Percentiles rank a stretch among this genome's conserved stretches.
phyloP scores from a whole-genome alignment of 257 asterid species.

The Solanum dulcamara region DNA sequence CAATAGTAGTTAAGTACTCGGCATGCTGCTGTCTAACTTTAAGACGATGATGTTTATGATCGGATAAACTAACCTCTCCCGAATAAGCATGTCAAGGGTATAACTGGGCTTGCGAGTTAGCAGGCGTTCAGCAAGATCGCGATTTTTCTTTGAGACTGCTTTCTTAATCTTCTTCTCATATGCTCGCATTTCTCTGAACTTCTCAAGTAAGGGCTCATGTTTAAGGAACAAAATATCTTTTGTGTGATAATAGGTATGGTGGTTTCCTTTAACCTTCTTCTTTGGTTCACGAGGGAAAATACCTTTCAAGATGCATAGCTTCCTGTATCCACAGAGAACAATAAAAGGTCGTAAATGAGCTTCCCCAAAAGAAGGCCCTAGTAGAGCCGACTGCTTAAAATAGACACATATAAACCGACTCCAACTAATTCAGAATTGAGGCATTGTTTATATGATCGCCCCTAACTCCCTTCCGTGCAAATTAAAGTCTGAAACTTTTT shows the following conservation, averaged over 20 bases:
- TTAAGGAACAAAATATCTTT: constrained; percentile 84
- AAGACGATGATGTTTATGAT: background rate
- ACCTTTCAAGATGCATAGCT: constrained; percentile 72
- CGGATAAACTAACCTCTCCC: constrained; percentile 48
- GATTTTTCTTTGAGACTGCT: constrained; percentile 74
- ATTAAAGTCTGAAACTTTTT: background rate
- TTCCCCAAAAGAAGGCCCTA: background rate
- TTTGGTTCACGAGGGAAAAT: constrained; percentile 89
- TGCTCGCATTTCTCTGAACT: constrained; percentile 57
- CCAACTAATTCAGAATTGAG: background rate
- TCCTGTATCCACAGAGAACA: constrained; percentile 8
- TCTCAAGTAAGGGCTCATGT: constrained; percentile 81
- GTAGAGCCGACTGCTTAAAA: background rate
- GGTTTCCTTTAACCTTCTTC: constrained; percentile 97
- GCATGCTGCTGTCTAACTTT: background rate
- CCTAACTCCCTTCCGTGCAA: background rate
- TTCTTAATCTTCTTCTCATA: constrained; percentile 74
- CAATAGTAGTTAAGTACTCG: background rate
- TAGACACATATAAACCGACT: background rate
- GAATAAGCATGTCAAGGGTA: constrained; percentile 69
- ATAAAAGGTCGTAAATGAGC: background rate
- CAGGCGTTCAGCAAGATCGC: constrained; percentile 75
- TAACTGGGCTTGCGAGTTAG: constrained; percentile 68
- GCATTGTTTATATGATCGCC: background rate
- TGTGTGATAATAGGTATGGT: constrained; percentile 83